phyloP scores from a whole-genome alignment of 1,284 basidiomycete species.

The Cutaneotrichosporon sp. region DNA sequence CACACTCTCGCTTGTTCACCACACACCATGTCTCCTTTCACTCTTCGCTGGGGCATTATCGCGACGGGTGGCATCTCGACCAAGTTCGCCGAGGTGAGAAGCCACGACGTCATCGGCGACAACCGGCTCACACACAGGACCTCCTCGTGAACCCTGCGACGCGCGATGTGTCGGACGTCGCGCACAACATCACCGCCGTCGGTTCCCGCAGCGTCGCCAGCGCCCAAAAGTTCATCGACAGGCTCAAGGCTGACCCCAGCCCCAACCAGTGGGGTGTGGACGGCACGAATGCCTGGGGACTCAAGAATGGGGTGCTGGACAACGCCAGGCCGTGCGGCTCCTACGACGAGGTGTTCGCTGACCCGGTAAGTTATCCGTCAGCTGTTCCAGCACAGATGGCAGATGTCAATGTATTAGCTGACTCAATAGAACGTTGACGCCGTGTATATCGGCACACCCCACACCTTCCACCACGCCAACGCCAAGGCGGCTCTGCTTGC shows the following conservation, averaged over 20 bases:
- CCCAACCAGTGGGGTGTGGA: constrained; percentile 10
- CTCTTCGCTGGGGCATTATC: constrained; percentile 48
- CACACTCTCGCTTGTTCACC: neutral
- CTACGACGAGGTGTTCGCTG: constrained; percentile 71
- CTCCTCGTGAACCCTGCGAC: constrained; percentile 32
- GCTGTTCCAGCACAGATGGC: no score
- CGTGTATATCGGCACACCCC: constrained; percentile 81
- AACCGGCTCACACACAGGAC: constrained; percentile 23
- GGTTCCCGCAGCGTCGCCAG: constrained; percentile 68
- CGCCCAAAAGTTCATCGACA: constrained; percentile 66
- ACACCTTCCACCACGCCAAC: constrained; percentile 76
- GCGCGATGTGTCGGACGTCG: constrained; percentile 65
- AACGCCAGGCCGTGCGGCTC: constrained; percentile 65
- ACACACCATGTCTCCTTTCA: constrained; percentile 18
- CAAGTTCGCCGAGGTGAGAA: constrained; percentile 35
- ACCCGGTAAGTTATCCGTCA: constrained; percentile 59
- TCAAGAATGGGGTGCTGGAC: constrained; percentile 30
- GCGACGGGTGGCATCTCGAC: constrained; percentile 47
- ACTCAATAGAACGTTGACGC: constrained; percentile 67
- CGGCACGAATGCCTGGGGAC: constrained; percentile 31
- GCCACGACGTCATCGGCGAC: neutral
- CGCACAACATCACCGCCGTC: constrained; percentile 70
- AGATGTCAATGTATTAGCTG: neutral
- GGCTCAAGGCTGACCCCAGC: constrained; percentile 24
- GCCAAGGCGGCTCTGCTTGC: constrained; percentile 69